Evolutionary conservation across 768 basidiomycete genomes (phyloP), one percentile per base, ranked within the genome.

Genomic region (Clavaria fumosa): DNA sequence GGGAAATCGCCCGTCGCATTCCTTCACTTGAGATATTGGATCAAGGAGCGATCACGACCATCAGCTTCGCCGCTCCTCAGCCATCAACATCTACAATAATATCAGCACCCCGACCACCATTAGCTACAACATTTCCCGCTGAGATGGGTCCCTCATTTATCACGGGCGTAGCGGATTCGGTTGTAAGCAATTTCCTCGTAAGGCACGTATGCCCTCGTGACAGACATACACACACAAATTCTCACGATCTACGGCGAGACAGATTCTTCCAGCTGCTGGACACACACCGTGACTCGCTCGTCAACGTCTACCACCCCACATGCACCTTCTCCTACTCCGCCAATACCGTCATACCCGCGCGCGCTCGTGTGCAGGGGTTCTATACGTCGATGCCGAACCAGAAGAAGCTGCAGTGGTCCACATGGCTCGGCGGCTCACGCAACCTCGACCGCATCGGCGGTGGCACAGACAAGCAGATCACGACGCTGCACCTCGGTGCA

Each of bases 261-360:
- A 91, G 86, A 34, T 95, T 80, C 58, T 90, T 96, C 60, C 72
- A 78, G 6, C 54, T 74, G 2, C 91, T 84, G 54, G 95, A 99
- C 54, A 67, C 60, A 14, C 72, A 83, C 45, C 75, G 93, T 12
- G 57, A 66, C 0, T 58, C 64, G 0, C 67, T 96, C 4, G 50
- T 70, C 11, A 64, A 78, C 32, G 85, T 69, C 14, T 99, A 97
- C 53, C 72, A 83, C 42, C 74, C 82, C 1, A 60, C 70, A 7
- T 83, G 91, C n/a, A 91, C 89, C 5, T 90, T 96, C 53, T 95
- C 90, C 1, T 82, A 78, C 53, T 81, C 79, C 14, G 72, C 74
- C 48, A 91, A 90, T 53, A 91, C 90, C 1, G 53, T 70, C 4
- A 81, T 91, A 43, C 85, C 85, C 3, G 54, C 66, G 5, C 79